A percentile compares a stretch with the other conserved stretches of the same genome.
phyloP scores from a whole-genome alignment of 2,329 filamentous ascomycete species.

The Ilyonectria destructans region DNA sequence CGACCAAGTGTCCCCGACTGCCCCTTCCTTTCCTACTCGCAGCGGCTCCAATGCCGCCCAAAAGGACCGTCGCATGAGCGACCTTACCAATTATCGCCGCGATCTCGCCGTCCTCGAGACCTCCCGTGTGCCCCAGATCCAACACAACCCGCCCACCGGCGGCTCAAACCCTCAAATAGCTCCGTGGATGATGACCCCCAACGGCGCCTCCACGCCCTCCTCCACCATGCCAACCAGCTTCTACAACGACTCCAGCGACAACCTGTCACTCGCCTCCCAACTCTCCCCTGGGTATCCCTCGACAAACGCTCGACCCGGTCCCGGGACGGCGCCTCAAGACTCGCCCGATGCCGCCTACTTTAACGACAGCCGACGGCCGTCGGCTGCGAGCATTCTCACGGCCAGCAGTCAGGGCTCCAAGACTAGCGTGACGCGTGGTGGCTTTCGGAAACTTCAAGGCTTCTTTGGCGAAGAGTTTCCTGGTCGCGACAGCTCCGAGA shows the following conservation, averaged over 20 bases:
- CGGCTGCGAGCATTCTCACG: conserved; percentile 84
- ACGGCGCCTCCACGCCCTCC: conserved; percentile 56
- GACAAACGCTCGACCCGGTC: conserved; percentile 49
- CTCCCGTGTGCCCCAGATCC: conserved; percentile 73
- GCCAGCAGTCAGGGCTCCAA: conserved; percentile 89
- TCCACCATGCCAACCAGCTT: conserved; percentile 71
- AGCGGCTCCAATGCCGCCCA: conserved; percentile 60
- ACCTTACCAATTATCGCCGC: conserved; percentile 80
- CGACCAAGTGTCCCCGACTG: conserved; percentile 67
- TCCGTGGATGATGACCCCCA: conserved; percentile 74
- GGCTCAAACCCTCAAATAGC: conserved; percentile 69
- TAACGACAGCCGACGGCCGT: conserved; percentile 85
- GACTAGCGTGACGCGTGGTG: conserved; percentile 78
- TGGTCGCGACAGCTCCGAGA: conserved; percentile 81
- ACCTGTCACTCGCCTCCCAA: conserved; percentile 74
- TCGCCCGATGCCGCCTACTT: conserved; percentile 74
- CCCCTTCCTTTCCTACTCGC: conserved; percentile 62
- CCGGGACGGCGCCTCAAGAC: conserved; percentile 68
- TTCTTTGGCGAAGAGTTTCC: conserved; percentile 95
- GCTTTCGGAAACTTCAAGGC: conserved; percentile 87
- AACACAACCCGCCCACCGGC: conserved; percentile 67
- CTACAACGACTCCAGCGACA: conserved; percentile 84
- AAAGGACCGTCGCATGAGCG: conserved; percentile 71
- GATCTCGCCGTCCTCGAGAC: conserved; percentile 80
- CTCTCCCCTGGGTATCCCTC: conserved; percentile 80